Evolutionary conservation across 2,329 filamentous ascomycete species (phyloP).

Genomic region (Stagonosporopsis chrysanthemi): DNA sequence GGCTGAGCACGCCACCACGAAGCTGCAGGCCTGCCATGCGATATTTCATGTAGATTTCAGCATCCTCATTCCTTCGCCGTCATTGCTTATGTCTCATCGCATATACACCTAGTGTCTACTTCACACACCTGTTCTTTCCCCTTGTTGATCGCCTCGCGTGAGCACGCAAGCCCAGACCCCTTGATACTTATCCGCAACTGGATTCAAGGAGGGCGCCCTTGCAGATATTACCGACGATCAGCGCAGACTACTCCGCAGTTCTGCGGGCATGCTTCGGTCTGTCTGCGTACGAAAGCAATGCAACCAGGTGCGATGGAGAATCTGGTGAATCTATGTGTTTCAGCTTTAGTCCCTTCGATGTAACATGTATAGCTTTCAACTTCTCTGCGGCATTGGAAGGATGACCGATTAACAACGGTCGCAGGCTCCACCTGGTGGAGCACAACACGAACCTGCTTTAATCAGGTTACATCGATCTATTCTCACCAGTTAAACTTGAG

Average conservation of each 20-base stretch:
- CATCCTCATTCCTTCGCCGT: neutral
- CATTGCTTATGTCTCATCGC: neutral
- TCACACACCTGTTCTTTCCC: constrained; percentile 2
- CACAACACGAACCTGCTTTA: neutral
- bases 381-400: neutral
- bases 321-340: neutral
- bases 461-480: neutral
- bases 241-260: neutral
- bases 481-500: neutral
- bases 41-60: neutral
- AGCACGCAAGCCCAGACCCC: neutral
- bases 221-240: neutral
- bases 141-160: constrained; percentile 7
- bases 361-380: neutral
- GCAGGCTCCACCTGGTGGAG: neutral
- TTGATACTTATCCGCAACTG: neutral
- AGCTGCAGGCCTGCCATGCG: constrained; percentile 6
- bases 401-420: neutral
- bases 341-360: constrained; percentile 3
- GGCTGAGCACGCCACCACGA: neutral
- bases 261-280: neutral
- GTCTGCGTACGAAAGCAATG: neutral
- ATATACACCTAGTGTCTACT: neutral
- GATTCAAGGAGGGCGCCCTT: constrained; percentile 12
- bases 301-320: neutral